Evolutionary conservation across 2,329 filamentous ascomycete genomes (phyloP), one percentile per base, ranked within the genome.

Genomic region (Davidsoniella neocaledoniae): DNA sequence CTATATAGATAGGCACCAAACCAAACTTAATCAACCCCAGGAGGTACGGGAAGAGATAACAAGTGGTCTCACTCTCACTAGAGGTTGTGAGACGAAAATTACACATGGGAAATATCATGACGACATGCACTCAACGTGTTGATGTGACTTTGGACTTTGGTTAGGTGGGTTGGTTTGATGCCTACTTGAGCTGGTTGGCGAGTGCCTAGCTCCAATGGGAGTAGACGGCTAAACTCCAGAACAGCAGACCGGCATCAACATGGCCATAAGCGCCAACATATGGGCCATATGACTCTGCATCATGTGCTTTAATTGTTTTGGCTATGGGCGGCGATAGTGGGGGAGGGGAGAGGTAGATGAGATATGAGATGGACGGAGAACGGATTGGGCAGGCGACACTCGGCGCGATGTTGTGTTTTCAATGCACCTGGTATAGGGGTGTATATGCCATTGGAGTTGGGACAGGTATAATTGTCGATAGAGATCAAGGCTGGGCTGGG

Each of bases 21-120:
- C 36, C 19, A 25, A 39, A 38, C 36, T 38, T 19, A 33, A 39
- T 37, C 25, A 37, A 39, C 16, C 23, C 17, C 38, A 23, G 21
- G 21, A 23, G 21, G 21, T 23, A 23, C 21, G 21, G 21, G 5
- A 4, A 23, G 37, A 47, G 37, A 50, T 46, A 48, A 43, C 39
- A 42, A 36, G 49, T 37, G 43, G 49, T 50, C 49, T 50, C 43
- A 50, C 44, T 33, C 29, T 12, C 41, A 43, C 45, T 38, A 40
- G 33, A 47, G 45, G 38, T 17, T 39, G n/a, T 10, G 6, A 4
- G 9, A 33, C 29, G 29, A 33, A 2, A 33, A 33, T 33, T 33
- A 12, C 29, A 33, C 29, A 33, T 33, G 29, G 29, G 6, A 33
- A 33, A 9, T 9, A 33, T 33, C 29, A 33, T 33, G 29, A 33